Evolutionary conservation across 75 land plant genomes (phyloP).

Genomic region (Selaginella moellendorffii): DNA sequence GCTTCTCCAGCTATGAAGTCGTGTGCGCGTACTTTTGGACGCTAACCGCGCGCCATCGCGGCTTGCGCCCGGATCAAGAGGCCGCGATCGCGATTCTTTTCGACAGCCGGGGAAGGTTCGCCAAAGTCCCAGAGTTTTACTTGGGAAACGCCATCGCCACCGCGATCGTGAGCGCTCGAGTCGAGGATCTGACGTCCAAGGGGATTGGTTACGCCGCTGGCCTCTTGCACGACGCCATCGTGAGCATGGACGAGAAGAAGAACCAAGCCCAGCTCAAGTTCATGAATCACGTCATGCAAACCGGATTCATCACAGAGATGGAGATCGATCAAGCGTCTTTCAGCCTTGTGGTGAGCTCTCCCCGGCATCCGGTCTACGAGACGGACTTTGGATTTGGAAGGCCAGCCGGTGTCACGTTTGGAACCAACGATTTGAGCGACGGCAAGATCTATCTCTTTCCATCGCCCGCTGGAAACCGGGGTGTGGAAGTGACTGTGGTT

Average conservation of each 20-base stretch:
- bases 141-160: neutral
- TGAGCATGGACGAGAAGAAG: neutral
- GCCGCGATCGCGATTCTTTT: neutral
- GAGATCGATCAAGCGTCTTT: neutral
- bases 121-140: neutral
- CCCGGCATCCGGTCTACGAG: slow-evolving; percentile 1
- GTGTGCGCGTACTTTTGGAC: neutral
- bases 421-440: neutral
- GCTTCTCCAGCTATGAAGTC: neutral
- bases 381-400: slow-evolving; percentile 2
- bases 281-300: neutral
- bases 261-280: neutral
- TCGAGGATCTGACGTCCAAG: neutral
- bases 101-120: neutral
- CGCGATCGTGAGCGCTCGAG: neutral
- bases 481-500: neutral
- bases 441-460: slow-evolving; percentile 6
- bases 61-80: neutral
- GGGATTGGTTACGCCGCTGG: neutral
- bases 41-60: neutral
- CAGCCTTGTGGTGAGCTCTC: neutral
- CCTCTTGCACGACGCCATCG: neutral
- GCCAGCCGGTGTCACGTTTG: neutral
- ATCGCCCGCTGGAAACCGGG: neutral
- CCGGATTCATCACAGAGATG: neutral